phyloP scores from a whole-genome alignment of 139 green algal genomes.

The Closterium sp. region DNA sequence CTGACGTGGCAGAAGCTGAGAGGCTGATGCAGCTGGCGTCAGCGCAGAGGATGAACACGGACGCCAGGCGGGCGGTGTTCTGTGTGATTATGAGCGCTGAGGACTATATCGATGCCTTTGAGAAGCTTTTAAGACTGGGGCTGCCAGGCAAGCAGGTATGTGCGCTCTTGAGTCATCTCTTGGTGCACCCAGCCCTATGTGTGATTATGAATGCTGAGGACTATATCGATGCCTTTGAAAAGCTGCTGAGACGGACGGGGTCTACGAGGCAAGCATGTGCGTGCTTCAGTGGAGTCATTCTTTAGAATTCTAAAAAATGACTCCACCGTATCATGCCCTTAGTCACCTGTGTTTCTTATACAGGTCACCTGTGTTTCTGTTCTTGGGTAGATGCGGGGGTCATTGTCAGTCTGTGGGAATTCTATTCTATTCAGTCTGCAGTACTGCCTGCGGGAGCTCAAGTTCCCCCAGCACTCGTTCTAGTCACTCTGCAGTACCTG shows the following conservation, averaged over 20 bases:
- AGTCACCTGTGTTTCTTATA: too few relatives aligned
- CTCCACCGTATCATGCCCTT: too few relatives aligned
- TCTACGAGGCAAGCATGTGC: constrained; percentile 32
- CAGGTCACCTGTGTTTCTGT: too few relatives aligned
- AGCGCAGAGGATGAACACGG: constrained; percentile 57
- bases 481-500: too few relatives aligned
- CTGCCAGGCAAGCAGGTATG: constrained; percentile 50
- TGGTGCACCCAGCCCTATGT: background rate
- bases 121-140: constrained; percentile 50
- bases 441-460: too few relatives aligned
- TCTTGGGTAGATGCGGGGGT: too few relatives aligned
- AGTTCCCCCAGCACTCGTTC: too few relatives aligned
- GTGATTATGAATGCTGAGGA: constrained; percentile 54
- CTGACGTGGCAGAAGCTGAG: constrained; percentile 26
- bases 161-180: background rate
- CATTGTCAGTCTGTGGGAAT: too few relatives aligned
- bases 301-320: too few relatives aligned
- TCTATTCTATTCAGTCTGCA: too few relatives aligned
- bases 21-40: constrained; percentile 50
- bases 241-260: constrained; percentile 49
- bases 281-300: too few relatives aligned
- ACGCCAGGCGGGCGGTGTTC: constrained; percentile 51
- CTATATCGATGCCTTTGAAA: constrained; percentile 55
- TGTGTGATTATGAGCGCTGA: constrained; percentile 52
- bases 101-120: constrained; percentile 57